Percentiles rank a stretch among this genome's conserved stretches.
Conservation (phyloP, 768 basidiomycete genomes). For the Leccinum olivaceopallidum region DNA sequence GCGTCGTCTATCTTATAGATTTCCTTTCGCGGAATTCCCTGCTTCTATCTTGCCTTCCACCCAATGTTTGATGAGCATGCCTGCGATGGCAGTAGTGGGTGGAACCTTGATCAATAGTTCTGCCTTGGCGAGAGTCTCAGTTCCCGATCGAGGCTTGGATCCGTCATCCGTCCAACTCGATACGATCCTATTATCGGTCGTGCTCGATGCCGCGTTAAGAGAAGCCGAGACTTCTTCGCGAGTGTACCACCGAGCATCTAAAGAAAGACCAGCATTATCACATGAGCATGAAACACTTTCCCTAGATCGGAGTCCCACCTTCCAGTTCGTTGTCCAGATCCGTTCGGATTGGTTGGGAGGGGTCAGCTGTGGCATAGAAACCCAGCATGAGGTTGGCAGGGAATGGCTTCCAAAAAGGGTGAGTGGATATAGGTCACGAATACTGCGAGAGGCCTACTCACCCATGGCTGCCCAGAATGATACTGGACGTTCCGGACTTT, state of each 20-base stretch:
- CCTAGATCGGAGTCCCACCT: slow-evolving; percentile 42
- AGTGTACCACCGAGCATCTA: slow-evolving; percentile 90
- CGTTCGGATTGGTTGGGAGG: slow-evolving; percentile 68
- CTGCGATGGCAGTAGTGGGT: slow-evolving; percentile 75
- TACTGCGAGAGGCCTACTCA: slow-evolving; percentile 30
- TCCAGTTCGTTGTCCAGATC: slow-evolving; percentile 97
- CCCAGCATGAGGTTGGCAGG: slow-evolving; percentile 92
- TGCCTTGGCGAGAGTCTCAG: slow-evolving; percentile 23
- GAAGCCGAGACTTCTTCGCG: slow-evolving; percentile 69
- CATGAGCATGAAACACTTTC: not conserved
- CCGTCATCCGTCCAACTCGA: slow-evolving; percentile 25
- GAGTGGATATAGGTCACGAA: not conserved
- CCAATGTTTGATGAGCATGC: slow-evolving; percentile 86
- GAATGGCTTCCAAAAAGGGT: slow-evolving; percentile 61
- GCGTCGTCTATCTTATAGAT: slow-evolving; percentile 42
- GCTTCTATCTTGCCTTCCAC: slow-evolving; percentile 56
- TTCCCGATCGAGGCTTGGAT: slow-evolving; percentile 17
- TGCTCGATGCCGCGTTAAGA: slow-evolving; percentile 38
- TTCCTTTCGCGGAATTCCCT: slow-evolving; percentile 43
- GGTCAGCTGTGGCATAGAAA: slow-evolving; percentile 78
- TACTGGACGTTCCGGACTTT: slow-evolving; percentile 80
- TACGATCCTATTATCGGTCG: slow-evolving; percentile 29
- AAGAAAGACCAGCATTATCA: not conserved
- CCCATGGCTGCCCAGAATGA: slow-evolving; percentile 88
- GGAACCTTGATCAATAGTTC: slow-evolving; percentile 73